A percentile compares a stretch with the other conserved stretches of the same genome.
Conservation (phyloP, 805 yeast genomes). For the Saccharomycopsis sp. region DNA sequence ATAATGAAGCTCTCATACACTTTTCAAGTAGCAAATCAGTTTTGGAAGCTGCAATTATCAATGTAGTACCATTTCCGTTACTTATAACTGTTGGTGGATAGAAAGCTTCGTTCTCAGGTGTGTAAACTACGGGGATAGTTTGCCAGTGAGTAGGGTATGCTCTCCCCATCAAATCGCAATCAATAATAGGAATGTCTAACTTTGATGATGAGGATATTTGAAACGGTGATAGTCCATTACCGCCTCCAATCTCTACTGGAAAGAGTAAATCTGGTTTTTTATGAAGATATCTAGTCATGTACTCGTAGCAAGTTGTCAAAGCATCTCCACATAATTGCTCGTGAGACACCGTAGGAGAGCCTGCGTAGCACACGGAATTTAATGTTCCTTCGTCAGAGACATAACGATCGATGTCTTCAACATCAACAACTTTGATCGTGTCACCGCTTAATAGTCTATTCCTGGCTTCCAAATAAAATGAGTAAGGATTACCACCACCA, state of each 20-base stretch:
- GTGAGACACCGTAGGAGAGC: conserved; percentile 42
- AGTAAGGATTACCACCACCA: conserved; percentile 46
- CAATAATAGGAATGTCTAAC: conserved; percentile 30
- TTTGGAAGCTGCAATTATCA: conserved; percentile 30
- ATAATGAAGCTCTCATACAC: conserved; percentile 35
- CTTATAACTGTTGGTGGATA: conserved; percentile 28
- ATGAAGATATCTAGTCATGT: conserved; percentile 27
- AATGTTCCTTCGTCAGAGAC: conserved; percentile 26
- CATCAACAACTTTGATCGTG: conserved; percentile 31
- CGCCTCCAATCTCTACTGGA: conserved; percentile 40
- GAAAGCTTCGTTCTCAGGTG: conserved; percentile 23
- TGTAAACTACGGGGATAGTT: conserved; percentile 30
- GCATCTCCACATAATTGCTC: conserved; percentile 39
- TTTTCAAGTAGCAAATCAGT: conserved; percentile 32
- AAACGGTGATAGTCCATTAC: conserved; percentile 34
- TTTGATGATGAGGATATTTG: conserved; percentile 25
- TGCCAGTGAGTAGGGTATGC: conserved; percentile 42
- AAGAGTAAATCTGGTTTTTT: conserved; percentile 31
- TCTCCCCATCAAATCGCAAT: conserved; percentile 42
- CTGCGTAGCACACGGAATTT: conserved; percentile 35
- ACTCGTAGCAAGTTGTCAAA: conserved; percentile 28
- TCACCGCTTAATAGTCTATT: conserved; percentile 33
- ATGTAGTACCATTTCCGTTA: conserved; percentile 38
- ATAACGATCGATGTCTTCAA: conserved; percentile 28
- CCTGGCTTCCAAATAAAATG: conserved; percentile 32